Percentiles rank a stretch among this genome's conserved stretches.
phyloP scores from a whole-genome alignment of 2,329 filamentous ascomycete genomes.

The Xylaria sp. region DNA sequence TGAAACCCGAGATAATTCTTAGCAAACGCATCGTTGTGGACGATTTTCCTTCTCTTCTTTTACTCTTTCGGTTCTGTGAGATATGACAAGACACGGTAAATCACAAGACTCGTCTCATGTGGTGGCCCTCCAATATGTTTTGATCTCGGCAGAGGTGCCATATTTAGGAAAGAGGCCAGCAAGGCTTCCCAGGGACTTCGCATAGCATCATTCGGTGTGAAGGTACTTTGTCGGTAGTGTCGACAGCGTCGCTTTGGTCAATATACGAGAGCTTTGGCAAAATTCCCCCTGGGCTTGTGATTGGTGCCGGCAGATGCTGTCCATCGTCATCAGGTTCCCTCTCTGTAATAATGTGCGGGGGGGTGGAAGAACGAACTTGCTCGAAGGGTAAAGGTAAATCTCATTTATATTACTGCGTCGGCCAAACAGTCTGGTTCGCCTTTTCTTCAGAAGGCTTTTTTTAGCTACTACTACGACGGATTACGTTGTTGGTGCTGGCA shows the following conservation, averaged over 20 bases:
- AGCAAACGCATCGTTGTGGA: constrained; percentile 32
- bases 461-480: neutral
- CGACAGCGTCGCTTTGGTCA: constrained; percentile 27
- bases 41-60: neutral
- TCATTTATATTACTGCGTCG: constrained; percentile 32
- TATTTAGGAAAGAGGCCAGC: constrained; percentile 28
- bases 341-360: constrained; percentile 22
- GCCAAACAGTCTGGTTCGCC: neutral
- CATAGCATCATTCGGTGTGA: constrained; percentile 28
- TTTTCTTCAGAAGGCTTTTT: neutral
- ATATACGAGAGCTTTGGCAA: constrained; percentile 34
- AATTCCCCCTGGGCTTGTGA: constrained; percentile 30
- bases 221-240: constrained; percentile 31
- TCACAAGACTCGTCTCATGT: constrained; percentile 11
- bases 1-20: constrained; percentile 24
- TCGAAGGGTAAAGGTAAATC: constrained; percentile 1
- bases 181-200: neutral
- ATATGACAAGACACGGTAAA: constrained; percentile 10
- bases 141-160: constrained; percentile 20
- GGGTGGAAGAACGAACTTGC: neutral
- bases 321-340: neutral
- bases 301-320: constrained; percentile 37
- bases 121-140: neutral
- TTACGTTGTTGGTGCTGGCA: neutral
- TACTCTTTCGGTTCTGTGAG: neutral